A percentile compares a stretch with the other conserved stretches of the same genome.
Conservation (phyloP, 2,329 filamentous ascomycete species). For the Penicillium oxalicum region DNA sequence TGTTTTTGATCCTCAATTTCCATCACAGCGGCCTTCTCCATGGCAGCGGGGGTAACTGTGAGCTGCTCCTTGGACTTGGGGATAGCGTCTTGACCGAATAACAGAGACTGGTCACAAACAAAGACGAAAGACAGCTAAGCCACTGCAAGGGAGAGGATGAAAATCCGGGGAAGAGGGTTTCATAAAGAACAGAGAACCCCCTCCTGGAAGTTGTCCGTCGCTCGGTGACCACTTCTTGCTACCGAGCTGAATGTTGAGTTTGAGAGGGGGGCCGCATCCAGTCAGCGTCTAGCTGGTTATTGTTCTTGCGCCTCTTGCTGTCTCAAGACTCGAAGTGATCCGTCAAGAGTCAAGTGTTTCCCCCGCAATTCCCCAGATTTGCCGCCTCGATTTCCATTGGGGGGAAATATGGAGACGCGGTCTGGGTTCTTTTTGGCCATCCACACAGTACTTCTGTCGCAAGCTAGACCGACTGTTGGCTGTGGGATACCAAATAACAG, state of each 20-base stretch:
- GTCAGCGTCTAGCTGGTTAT: not conserved
- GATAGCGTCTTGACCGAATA: too few relatives aligned
- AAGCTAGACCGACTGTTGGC: too few relatives aligned
- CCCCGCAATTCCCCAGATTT: conserved; percentile 9
- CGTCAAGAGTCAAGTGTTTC: not conserved
- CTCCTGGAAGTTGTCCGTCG: not conserved
- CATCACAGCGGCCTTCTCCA: conserved; percentile 19
- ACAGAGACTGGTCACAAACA: too few relatives aligned
- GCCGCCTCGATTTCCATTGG: not conserved
- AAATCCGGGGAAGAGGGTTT: not conserved
- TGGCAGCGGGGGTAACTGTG: conserved; percentile 1
- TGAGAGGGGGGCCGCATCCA: not conserved
- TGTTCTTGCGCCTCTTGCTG: too few relatives aligned
- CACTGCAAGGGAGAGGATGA: not conserved
- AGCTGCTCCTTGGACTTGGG: not conserved
- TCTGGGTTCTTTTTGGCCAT: too few relatives aligned
- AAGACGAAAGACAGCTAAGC: not conserved
- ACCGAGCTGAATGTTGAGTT: too few relatives aligned
- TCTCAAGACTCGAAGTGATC: too few relatives aligned
- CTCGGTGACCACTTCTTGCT: conserved; percentile 9
- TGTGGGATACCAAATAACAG: too few relatives aligned
- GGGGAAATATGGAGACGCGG: not conserved
- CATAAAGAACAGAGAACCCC: too few relatives aligned
- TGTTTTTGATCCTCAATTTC: conserved; percentile 21
- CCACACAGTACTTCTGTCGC: too few relatives aligned